These are phyloP conservation scores for Gnaphalium uliginosum DNA, from an alignment of 129 eudicot species.

Conservation along the genomic window DNA sequence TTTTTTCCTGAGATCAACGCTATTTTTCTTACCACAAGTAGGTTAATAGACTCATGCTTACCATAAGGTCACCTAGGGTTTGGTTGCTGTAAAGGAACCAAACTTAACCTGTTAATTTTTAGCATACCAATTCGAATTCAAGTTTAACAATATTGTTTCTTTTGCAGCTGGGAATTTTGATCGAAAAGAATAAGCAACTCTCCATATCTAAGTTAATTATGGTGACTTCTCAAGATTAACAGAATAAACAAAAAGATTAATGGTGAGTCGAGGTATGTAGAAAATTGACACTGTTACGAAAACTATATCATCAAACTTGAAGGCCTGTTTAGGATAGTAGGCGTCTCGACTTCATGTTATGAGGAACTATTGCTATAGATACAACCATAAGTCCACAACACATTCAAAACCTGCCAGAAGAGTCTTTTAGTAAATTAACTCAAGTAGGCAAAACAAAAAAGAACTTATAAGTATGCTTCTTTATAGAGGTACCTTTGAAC, in stretches of 20 bases:
- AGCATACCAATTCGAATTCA: background rate
- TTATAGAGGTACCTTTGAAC: constrained; percentile 32
- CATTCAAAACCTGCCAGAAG: constrained; percentile 30
- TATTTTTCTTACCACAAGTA: background rate
- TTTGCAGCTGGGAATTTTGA: background rate
- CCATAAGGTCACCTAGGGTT: background rate
- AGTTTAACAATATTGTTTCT: background rate
- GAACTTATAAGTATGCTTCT: background rate
- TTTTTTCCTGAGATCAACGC: too few relatives aligned
- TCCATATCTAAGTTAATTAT: background rate
- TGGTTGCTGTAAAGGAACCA: background rate
- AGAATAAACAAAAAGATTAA: constrained; percentile 8
- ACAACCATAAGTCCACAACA: constrained; percentile 12
- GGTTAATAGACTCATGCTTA: background rate
- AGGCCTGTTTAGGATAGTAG: constrained; percentile 1
- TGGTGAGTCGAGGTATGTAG: background rate
- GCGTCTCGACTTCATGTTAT: background rate
- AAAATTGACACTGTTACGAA: constrained; percentile 16
- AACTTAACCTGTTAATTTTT: background rate
- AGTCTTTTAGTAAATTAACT: background rate
- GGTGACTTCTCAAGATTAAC: background rate
- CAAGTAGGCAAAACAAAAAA: constrained; percentile 8
- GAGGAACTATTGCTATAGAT: constrained; percentile 22
- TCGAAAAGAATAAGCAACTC: background rate
- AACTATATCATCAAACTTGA: constrained; percentile 5